These are phyloP conservation scores for Leishmania turanica DNA, from an alignment of 208 protist species.

Conservation along the genomic window DNA sequence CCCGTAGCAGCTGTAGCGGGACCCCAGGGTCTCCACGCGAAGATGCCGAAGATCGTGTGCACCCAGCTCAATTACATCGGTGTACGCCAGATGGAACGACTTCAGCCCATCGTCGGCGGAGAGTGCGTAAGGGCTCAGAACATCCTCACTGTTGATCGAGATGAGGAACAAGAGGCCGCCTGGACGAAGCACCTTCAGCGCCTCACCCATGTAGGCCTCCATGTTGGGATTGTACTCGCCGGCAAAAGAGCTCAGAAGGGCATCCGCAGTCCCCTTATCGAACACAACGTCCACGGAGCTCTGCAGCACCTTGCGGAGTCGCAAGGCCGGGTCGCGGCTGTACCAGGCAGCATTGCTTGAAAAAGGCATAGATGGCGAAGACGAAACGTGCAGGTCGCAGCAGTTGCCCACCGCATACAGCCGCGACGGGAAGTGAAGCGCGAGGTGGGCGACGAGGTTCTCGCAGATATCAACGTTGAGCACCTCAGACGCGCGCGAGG, in stretches of 20 bases:
- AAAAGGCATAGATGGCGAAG: not conserved
- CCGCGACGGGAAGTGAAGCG: constrained; percentile 25
- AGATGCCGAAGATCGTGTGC: constrained; percentile 24
- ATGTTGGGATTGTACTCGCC: constrained; percentile 66
- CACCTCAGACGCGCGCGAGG: constrained; percentile 19
- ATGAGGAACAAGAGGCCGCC: constrained; percentile 59
- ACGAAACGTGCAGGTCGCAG: constrained; percentile 37
- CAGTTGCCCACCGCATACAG: constrained; percentile 57
- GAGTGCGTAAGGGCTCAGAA: constrained; percentile 52
- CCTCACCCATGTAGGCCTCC: constrained; percentile 40
- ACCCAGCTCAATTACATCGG: constrained; percentile 29
- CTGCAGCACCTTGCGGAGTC: constrained; percentile 9
- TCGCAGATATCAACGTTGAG: constrained; percentile 70
- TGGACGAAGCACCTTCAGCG: constrained; percentile 32
- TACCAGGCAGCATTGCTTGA: constrained; percentile 12
- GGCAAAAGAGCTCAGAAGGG: constrained; percentile 60
- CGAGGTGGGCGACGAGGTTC: constrained; percentile 42
- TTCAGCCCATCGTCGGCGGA: constrained; percentile 26
- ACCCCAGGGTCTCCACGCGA: constrained; percentile 60
- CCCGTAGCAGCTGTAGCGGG: constrained; percentile 49
- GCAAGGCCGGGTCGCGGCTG: not conserved
- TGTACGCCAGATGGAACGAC: constrained; percentile 30
- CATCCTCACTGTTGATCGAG: constrained; percentile 62
- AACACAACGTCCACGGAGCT: constrained; percentile 50
- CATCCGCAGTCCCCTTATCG: constrained; percentile 70